Evolutionary conservation across 768 basidiomycete genomes (phyloP).

Genomic region (Infundibulicybe gibba): DNA sequence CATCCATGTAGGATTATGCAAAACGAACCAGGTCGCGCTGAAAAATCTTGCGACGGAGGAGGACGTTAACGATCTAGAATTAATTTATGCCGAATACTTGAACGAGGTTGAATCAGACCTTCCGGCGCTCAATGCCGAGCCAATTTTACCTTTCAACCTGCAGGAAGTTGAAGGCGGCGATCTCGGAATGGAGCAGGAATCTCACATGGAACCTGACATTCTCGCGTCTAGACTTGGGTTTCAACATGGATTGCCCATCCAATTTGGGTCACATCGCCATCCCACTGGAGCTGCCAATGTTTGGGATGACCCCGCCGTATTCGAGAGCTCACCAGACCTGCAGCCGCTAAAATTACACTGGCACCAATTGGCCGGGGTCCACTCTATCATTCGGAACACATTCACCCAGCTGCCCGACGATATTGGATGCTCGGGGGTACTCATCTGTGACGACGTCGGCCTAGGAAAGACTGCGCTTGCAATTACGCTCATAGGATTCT

Average conservation of each 20-base stretch:
- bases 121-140: neutral
- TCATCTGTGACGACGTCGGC: slow-evolving; percentile 16
- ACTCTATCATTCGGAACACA: slow-evolving; percentile 8
- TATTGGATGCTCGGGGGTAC: slow-evolving; percentile 5
- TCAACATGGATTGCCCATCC: slow-evolving; percentile 3
- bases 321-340: no score
- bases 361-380: slow-evolving; percentile 17
- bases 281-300: neutral
- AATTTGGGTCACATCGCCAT: slow-evolving; percentile 9
- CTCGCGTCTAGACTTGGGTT: slow-evolving; percentile 6
- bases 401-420: neutral
- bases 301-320: slow-evolving; percentile 8
- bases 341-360: slow-evolving; percentile 10
- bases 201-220: slow-evolving; percentile 2
- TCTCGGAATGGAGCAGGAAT: slow-evolving; percentile 15
- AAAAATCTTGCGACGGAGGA: slow-evolving; percentile 11
- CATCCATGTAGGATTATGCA: no score
- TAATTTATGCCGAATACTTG: slow-evolving; percentile 16
- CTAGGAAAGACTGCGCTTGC: slow-evolving; percentile 9
- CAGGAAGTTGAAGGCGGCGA: slow-evolving; percentile 5
- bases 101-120: neutral
- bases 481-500: slow-evolving; percentile 4
- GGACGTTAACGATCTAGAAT: slow-evolving; percentile 10
- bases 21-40: no score
- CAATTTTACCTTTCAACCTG: neutral